Evolutionary conservation across 257 asterid genomes (phyloP), one percentile per base, ranked within the genome.

Genomic region (Solanum raphanifolium): DNA sequence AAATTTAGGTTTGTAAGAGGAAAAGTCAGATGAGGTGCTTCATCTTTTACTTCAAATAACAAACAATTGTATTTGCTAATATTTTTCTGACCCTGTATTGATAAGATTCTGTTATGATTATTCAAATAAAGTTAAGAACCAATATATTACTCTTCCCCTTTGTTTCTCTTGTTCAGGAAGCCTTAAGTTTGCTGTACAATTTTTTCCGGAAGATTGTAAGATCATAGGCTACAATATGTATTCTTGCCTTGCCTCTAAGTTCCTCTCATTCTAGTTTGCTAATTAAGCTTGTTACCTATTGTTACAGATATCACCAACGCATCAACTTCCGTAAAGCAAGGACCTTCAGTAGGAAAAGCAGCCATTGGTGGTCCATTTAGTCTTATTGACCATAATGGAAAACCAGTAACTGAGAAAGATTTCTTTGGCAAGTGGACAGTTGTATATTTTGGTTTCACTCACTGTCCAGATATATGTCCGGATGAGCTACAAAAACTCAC

Each of bases 391-490:
- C 99, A 97, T 83, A 90, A 93, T 62, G 99, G 98, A 85, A 95
- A 95, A 90, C 58, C 96, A 36, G 96, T 97, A 29, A 62, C 98
- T 20, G 98, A 95, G 84, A 93, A 95, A 91, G 90, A 93, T 86
- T 97, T 97, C 87, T n/a, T 91, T 85, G 99, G 99, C 46, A 92
- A 93, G 71, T 97, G 99, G 98, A 94, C 91, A 88, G 73, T 95
- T 87, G 36, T 95, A 81, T 97, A 97, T 90, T 95, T 97, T 91
- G 98, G 99, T 65, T 95, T 95, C 93, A 95, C 98, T 86, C 98
- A 95, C 90, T 97, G 98, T 89, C 99, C 99, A 83, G 98, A 97
- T 95, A 94, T 97, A 89, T 97, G 98, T 91, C 99, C 99, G 3
- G 98, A 94, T 87, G 98, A 97, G 90, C 95, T 97, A 87, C 96